Conservation (phyloP, 2,329 filamentous ascomycete species). For the Penicillium polonicum region DNA sequence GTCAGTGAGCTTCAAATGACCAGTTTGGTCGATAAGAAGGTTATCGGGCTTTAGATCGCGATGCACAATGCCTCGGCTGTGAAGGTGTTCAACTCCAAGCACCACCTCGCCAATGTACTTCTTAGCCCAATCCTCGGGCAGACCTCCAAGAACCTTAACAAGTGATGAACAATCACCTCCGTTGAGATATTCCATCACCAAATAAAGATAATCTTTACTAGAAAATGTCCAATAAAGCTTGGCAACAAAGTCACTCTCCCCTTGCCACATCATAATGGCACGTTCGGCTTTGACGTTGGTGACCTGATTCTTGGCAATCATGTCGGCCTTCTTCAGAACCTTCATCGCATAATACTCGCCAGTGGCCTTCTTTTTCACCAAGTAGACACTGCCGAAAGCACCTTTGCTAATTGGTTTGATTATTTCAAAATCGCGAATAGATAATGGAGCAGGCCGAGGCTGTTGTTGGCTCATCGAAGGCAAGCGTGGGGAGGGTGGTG, state of each 20-base stretch:
- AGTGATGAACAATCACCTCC: slow-evolving; percentile 95
- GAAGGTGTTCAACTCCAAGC: slow-evolving; percentile 92
- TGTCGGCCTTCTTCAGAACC: slow-evolving; percentile 98
- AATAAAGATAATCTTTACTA: slow-evolving; percentile 96
- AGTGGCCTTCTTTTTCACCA: slow-evolving; percentile 98
- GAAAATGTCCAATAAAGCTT: slow-evolving; percentile 99
- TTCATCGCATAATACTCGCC: slow-evolving; percentile 99
- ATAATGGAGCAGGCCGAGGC: slow-evolving; percentile 83
- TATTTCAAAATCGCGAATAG: slow-evolving; percentile 98
- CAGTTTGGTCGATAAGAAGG: slow-evolving; percentile 92
- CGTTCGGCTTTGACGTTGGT: slow-evolving; percentile 98
- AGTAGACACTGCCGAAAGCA: slow-evolving; percentile 94
- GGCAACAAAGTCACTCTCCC: slow-evolving; percentile 96
- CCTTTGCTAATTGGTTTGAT: slow-evolving; percentile 99
- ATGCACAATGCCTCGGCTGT: slow-evolving; percentile 92
- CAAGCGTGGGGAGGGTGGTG: slow-evolving; percentile 79
- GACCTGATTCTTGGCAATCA: slow-evolving; percentile 99
- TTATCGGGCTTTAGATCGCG: slow-evolving; percentile 97
- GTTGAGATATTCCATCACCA: slow-evolving; percentile 99
- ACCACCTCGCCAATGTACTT: slow-evolving; percentile 97
- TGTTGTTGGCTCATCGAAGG: slow-evolving; percentile 71
- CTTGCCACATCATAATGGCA: slow-evolving; percentile 99
- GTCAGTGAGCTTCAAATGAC: slow-evolving; percentile 94
- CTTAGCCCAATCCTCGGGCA: slow-evolving; percentile 96
- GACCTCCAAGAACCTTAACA: slow-evolving; percentile 86